These are phyloP conservation scores for button mushroom (Agaricus bisporus) DNA, from an alignment of 768 basidiomycete genomes.

Conservation along the genomic window DNA sequence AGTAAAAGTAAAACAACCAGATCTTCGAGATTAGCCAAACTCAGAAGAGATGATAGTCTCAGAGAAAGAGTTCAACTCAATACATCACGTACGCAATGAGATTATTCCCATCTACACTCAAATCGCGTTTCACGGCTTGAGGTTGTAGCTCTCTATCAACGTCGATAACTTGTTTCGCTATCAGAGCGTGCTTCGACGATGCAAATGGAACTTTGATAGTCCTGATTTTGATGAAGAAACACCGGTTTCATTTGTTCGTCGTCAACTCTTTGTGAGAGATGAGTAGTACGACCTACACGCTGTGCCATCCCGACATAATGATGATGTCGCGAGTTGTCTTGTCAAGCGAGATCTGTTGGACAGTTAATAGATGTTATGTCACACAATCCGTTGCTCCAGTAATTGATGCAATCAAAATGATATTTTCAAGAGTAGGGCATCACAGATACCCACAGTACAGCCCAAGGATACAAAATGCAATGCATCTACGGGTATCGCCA, in stretches of 20 bases:
- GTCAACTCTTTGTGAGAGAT: background rate
- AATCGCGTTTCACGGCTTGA: slow-evolving; percentile 67
- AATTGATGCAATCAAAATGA: too few relatives aligned
- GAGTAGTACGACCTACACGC: slow-evolving; percentile 14
- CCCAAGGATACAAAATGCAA: background rate
- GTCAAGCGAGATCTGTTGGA: background rate
- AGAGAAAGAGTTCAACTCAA: too few relatives aligned
- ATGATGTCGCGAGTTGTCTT: slow-evolving; percentile 4
- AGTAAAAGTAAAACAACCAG: too few relatives aligned
- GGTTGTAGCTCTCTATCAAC: slow-evolving; percentile 85
- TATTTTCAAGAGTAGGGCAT: background rate
- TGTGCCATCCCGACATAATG: slow-evolving; percentile 17
- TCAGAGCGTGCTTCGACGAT: slow-evolving; percentile 64
- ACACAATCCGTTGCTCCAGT: background rate
- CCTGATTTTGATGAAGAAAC: slow-evolving; percentile 19
- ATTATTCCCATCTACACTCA: slow-evolving; percentile 59
- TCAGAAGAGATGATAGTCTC: too few relatives aligned
- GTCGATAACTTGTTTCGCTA: slow-evolving; percentile 79
- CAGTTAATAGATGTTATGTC: slow-evolving; percentile 3
- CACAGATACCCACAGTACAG: slow-evolving; percentile 3
- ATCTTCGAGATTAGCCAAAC: too few relatives aligned
- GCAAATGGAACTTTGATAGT: slow-evolving; percentile 76
- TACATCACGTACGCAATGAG: slow-evolving; percentile 64
- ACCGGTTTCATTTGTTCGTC: too few relatives aligned
- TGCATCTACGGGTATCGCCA: slow-evolving; percentile 2